Conservation (phyloP, 75 land plant genomes). For the Adiantum capillusveneris region DNA sequence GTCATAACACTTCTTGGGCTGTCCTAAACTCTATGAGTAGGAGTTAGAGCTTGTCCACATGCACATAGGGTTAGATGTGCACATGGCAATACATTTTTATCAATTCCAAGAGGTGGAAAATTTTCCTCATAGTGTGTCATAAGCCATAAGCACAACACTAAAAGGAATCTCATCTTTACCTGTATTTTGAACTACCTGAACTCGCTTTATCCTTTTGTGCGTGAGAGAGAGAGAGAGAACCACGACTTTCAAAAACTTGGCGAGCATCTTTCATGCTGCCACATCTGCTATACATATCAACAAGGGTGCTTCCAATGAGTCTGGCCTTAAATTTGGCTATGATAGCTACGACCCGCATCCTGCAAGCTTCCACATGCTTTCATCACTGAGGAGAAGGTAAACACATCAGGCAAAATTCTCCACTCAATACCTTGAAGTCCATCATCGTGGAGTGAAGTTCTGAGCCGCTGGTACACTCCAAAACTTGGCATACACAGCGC, state of each 20-base stretch:
- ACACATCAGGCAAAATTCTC: slow-evolving; percentile 8
- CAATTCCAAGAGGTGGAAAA: too few species aligned
- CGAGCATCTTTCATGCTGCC: slow-evolving; percentile 11
- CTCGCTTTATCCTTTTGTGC: too few species aligned
- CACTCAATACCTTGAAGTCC: slow-evolving; percentile 12
- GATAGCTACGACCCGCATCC: slow-evolving; percentile 3
- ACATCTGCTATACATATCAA: slow-evolving; percentile 17
- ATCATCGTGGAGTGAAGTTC: slow-evolving; percentile 18
- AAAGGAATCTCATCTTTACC: too few species aligned
- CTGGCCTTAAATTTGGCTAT: slow-evolving; percentile 22
- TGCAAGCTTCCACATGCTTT: slow-evolving; percentile 13
- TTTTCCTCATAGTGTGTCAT: too few species aligned
- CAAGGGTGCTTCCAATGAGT: slow-evolving; percentile 6
- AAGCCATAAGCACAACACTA: too few species aligned
- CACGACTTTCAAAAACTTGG: slow-evolving; percentile 5
- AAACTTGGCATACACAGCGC: background rate
- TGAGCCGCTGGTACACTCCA: background rate
- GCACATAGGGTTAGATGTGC: too few species aligned
- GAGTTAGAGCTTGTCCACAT: too few species aligned
- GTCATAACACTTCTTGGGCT: too few species aligned
- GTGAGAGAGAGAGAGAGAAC: too few species aligned
- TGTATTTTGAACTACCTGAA: too few species aligned
- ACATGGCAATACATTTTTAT: too few species aligned
- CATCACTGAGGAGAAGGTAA: slow-evolving; percentile 16
- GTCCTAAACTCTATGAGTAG: too few species aligned